phyloP scores from a whole-genome alignment of 805 yeast genomes.

The Hanseniaspora pseudoguilliermondii region DNA sequence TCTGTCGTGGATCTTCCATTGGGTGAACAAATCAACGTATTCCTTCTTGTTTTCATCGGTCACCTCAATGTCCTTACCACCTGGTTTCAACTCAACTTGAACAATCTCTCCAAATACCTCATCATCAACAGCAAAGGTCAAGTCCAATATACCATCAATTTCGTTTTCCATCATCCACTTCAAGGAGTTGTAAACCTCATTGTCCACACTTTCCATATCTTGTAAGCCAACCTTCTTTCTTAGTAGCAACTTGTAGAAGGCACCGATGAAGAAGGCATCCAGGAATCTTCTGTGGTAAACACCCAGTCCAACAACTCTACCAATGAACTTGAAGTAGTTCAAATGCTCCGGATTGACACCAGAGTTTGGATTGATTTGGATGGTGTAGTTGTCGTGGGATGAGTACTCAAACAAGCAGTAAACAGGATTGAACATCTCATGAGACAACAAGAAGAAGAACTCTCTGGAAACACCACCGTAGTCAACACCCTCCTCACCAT shows the following conservation, averaged over 20 bases:
- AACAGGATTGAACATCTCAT: conserved; percentile 97
- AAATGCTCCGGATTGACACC: conserved; percentile 96
- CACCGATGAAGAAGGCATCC: conserved; percentile 97
- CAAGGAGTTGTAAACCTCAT: conserved; percentile 86
- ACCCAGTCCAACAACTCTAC: conserved; percentile 95
- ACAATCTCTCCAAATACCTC: conserved; percentile 91
- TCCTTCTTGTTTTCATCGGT: conserved; percentile 91
- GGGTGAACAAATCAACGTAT: conserved; percentile 86
- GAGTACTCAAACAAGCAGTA: conserved; percentile 95
- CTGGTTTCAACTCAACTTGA: conserved; percentile 77
- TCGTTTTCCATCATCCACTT: conserved; percentile 95
- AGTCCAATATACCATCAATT: conserved; percentile 72
- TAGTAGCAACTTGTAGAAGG: conserved; percentile 93
- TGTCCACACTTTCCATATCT: conserved; percentile 98
- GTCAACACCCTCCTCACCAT: conserved; percentile 98
- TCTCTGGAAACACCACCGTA: conserved; percentile 99
- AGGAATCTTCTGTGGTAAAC: conserved; percentile 95
- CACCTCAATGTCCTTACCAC: conserved; percentile 81
- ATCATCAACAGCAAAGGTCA: conserved; percentile 80
- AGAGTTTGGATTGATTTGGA: conserved; percentile 94
- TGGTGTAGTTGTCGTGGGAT: conserved; percentile 93
- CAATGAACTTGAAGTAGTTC: conserved; percentile 94
- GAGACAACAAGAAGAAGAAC: conserved; percentile 89
- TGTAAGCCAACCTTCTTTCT: conserved; percentile 87
- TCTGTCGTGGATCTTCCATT: conserved; percentile 88